Evolutionary conservation across 1,139 yeast species (phyloP), one percentile per base, ranked within the genome.

Genomic region (Blastobotrys niveus): DNA sequence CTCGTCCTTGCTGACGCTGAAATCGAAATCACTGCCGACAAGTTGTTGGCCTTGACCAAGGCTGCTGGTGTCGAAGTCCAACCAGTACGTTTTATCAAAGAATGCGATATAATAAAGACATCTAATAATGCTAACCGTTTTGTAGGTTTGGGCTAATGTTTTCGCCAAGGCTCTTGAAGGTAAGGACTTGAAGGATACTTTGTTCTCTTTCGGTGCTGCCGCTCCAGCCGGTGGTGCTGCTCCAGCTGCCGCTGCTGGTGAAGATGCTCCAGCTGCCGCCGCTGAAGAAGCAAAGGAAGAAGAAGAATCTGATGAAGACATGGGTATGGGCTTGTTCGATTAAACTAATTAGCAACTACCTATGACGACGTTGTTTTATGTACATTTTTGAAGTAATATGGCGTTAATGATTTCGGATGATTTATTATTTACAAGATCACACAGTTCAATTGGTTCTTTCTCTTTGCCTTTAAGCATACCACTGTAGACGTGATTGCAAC

Each of bases 1-100:
- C 84, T 89, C 74, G 88, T 89, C 79, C 80, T 89, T 74, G 96
- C 96, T 62, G 97, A 89, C 74, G 86, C 96, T 65, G 96, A 88
- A 68, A 77, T 87, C 69, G 96, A 87, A 73, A 79, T 89, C 81
- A 73, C 96, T 65, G 71, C 96, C 65, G 96, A 88, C 73, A 88
- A 88, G 82, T 79, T 91, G 68, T 70, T 76, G 68, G 73, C 95
- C 63, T 72, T 87, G 71, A 73, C 88, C 73, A 74, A 80, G 71
- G 89, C 95, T 63, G 96, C 96, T 64, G 89, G 91, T 73, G 87
- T 91, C 64, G 70, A 76, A 55, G 82, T 86, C 66, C 96, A 88
- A 67, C 68, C 73, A 63, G 77, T 72, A 67, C 54, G 75, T 68
- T 25, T 3, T 9, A 7, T 27, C 12, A 10, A 17, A 7, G 8